Conservation (phyloP, 2,329 filamentous ascomycete species). For the Trichoderma semiorbis region DNA sequence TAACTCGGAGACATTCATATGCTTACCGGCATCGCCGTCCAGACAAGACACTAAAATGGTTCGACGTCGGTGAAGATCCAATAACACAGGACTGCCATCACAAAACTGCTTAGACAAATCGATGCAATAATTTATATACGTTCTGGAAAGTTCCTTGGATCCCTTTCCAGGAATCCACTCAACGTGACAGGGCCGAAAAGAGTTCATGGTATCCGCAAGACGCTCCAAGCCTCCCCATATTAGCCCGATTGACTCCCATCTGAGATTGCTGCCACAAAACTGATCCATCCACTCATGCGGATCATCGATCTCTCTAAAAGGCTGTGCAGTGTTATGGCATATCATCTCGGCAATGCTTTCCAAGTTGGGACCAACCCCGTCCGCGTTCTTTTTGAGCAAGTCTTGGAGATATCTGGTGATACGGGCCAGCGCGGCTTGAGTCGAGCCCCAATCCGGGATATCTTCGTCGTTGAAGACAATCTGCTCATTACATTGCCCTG, state of each 20-base stretch:
- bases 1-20: not conserved
- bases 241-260: conserved; percentile 44
- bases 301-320: conserved; percentile 35
- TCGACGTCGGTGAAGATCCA: conserved; percentile 35
- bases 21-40: conserved; percentile 38
- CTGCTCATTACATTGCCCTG: conserved; percentile 25
- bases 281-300: conserved; percentile 38
- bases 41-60: conserved; percentile 36
- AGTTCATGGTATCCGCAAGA: not conserved
- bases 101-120: conserved; percentile 23
- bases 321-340: conserved; percentile 37
- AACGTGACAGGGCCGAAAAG: not conserved
- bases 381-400: conserved; percentile 5
- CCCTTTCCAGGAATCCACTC: not conserved
- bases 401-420: conserved; percentile 31
- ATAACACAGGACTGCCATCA: conserved; percentile 35
- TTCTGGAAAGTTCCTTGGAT: not conserved
- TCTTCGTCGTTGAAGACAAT: conserved; percentile 18
- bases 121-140: conserved; percentile 14
- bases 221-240: conserved; percentile 14
- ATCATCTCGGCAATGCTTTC: conserved; percentile 37
- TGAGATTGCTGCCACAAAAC: conserved; percentile 36
- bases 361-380: conserved; percentile 30
- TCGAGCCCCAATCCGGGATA: conserved; percentile 30
- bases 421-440: conserved; percentile 26